phyloP scores from a whole-genome alignment of 1,139 yeast species.

The Geotrichum cucujoidarum region DNA sequence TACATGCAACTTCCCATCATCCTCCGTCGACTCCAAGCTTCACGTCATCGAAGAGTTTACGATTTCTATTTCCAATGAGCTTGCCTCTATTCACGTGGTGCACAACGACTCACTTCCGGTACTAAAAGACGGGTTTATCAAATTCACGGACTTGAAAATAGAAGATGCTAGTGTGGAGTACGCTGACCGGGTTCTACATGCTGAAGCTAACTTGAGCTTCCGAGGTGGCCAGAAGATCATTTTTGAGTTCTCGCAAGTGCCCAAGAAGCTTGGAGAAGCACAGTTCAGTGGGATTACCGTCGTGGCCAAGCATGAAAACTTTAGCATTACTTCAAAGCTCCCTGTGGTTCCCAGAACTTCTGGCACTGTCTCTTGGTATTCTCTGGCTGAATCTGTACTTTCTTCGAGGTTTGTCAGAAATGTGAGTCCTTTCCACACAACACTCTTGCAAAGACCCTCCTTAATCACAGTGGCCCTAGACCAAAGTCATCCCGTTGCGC shows the following conservation, averaged over 20 bases:
- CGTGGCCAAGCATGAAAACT: conserved; percentile 5
- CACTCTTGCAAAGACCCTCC: conserved; percentile 33
- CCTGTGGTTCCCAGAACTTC: conserved; percentile 8
- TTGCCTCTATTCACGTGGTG: conserved; percentile 21
- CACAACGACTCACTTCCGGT: conserved; percentile 21
- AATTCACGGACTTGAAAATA: not conserved
- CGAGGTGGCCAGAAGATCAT: conserved; percentile 22
- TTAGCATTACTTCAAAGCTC: conserved; percentile 4
- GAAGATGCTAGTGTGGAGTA: conserved; percentile 10
- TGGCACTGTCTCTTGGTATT: conserved; percentile 18
- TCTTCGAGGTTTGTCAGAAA: conserved; percentile 6
- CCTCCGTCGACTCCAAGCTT: not conserved
- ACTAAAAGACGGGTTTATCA: not conserved
- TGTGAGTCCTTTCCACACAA: conserved; percentile 7
- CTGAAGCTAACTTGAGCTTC: conserved; percentile 28
- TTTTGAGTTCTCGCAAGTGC: conserved; percentile 29
- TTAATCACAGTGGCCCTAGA: conserved; percentile 24
- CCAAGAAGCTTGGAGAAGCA: conserved; percentile 27
- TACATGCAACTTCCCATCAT: conserved; percentile 17
- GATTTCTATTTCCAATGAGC: conserved; percentile 21
- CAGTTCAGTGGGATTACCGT: not conserved
- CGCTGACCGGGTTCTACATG: conserved; percentile 5
- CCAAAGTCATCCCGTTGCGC: conserved; percentile 26
- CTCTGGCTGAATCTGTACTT: not conserved
- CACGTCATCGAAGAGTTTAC: conserved; percentile 17